These are phyloP conservation scores for Scenedesmus sp. DNA, from an alignment of 163 green algal genomes.

Conservation along the genomic window DNA sequence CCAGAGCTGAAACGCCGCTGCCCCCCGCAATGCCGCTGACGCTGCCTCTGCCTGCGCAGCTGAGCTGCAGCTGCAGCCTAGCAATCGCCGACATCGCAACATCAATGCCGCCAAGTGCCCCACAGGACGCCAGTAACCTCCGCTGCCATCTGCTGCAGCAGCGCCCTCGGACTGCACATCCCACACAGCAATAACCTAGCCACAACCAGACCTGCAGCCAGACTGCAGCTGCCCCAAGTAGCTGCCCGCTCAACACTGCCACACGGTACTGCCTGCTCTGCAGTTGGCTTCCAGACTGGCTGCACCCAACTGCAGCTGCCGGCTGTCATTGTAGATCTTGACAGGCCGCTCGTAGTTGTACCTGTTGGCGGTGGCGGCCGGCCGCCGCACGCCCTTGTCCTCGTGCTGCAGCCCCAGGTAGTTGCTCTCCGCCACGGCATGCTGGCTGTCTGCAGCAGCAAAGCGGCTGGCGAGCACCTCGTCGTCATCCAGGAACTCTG, in stretches of 20 bases:
- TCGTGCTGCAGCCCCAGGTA: conserved; percentile 83
- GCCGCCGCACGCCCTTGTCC: conserved; percentile 66
- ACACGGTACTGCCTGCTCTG: no score
- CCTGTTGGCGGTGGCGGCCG: not conserved
- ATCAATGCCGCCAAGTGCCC: no score
- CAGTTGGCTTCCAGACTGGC: no score
- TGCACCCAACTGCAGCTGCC: no score
- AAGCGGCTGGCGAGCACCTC: conserved; percentile 50
- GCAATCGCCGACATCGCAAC: not conserved
- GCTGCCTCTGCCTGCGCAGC: not conserved
- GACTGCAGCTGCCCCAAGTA: not conserved
- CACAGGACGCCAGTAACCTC: no score
- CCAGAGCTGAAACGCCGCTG: not conserved
- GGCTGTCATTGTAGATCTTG: conserved; percentile 79
- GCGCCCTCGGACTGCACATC: no score
- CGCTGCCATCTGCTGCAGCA: no score
- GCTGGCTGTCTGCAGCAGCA: not conserved
- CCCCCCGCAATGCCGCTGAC: no score
- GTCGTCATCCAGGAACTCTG: conserved; percentile 61
- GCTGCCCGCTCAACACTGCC: not conserved
- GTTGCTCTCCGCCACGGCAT: conserved; percentile 47
- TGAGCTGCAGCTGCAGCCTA: not conserved
- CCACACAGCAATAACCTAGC: not conserved
- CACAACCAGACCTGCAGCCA: not conserved
- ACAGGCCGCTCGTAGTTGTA: conserved; percentile 69